phyloP scores from a whole-genome alignment of 2,329 filamentous ascomycete genomes.

The Diaporthe eres region DNA sequence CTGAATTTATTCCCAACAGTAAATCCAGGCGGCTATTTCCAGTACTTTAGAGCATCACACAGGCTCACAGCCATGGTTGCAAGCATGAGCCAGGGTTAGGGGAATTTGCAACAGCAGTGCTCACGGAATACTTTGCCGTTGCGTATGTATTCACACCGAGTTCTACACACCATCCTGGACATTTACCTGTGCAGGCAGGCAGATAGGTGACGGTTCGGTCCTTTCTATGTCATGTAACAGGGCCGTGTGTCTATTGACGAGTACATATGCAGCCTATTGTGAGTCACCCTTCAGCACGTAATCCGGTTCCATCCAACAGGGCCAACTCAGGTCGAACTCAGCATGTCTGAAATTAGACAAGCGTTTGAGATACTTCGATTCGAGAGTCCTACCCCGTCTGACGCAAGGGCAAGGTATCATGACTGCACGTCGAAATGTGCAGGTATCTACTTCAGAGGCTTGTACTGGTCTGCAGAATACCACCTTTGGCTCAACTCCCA shows the following conservation, averaged over 20 bases:
- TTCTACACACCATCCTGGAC: background rate
- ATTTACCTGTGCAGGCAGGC: background rate
- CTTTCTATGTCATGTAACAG: background rate
- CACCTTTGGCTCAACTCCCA: background rate
- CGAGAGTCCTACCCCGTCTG: background rate
- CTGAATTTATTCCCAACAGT: background rate
- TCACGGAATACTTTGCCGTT: too few relatives aligned
- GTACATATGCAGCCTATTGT: slow-evolving; percentile 11
- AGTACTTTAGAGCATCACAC: background rate
- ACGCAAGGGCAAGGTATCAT: background rate
- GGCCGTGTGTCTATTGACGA: background rate
- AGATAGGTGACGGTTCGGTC: background rate
- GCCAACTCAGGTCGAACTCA: background rate
- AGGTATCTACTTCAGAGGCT: background rate
- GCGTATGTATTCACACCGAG: background rate
- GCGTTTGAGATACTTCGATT: background rate
- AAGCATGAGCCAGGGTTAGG: background rate
- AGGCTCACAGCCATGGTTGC: background rate
- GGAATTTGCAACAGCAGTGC: background rate
- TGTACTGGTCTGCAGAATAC: background rate
- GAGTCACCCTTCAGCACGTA: slow-evolving; percentile 26
- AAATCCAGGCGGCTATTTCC: background rate
- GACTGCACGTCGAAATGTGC: background rate
- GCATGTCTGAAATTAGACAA: background rate
- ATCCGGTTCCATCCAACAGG: background rate